Evolutionary conservation across 371 early-diverging fungal species (phyloP), one percentile per base, ranked within the genome.

Genomic region (Mucor racemosus): DNA sequence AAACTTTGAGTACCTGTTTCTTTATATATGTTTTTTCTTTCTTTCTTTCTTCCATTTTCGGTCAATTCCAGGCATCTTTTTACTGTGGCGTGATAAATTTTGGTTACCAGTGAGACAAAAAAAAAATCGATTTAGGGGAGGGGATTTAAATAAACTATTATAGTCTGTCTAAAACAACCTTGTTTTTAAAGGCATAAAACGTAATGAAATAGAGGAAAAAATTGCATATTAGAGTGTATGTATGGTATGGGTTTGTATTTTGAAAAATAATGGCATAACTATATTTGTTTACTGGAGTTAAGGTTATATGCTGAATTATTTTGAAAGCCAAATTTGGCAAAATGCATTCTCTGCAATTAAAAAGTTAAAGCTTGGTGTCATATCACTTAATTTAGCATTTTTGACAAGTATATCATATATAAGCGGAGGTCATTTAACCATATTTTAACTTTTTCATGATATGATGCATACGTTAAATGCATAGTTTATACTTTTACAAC

Each of bases 21-120:
- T 44, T 60, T 60, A 46, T 46, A 60, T 60, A 60, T 34, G 9
- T 11, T 9, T 33, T 34, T 34, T 48, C n/a, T 19, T 31, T 26
- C 26, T 26, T 26, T 26, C 26, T 26, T 26, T 26, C 26, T 26
- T 26, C 26, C 26, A 26, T 53, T 10, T 9, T 54, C 26, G 26
- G 33, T 54, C 34, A 14, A 11, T 54, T 33, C 34, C n/a, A 31
- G 8, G 56, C 15, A 4, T 48, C 19, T 19, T 64, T 41, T 11
- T 10, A 15, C 50, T 39, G 55, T 68, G 69, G 69, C 69, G 69
- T 68, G 69, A 64, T 64, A 68, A 64, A 62, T 62, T 38, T 67
- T 67, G 62, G 17, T 44, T 15, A 35, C 39, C 67, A 56, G 66
- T 60, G 53, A 65, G 39, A 59, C 66, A 58, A 48, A 36, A 56